phyloP scores from a whole-genome alignment of 1,139 yeast species.

The Sugiyamaella pinicola region DNA sequence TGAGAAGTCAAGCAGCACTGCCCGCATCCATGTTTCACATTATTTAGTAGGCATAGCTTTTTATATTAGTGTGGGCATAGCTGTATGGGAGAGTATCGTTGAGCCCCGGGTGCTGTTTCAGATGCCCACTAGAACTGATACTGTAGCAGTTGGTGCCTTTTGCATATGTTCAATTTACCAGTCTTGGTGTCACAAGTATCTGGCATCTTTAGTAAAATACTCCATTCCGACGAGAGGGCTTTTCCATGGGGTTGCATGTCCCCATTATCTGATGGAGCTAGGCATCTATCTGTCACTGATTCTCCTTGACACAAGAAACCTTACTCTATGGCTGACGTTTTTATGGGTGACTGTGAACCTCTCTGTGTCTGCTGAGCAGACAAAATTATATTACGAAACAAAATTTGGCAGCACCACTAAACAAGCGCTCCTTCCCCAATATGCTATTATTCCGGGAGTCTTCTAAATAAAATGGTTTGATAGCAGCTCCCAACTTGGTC shows the following conservation, averaged over 20 bases:
- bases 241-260: constrained; percentile 60
- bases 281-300: constrained; percentile 51
- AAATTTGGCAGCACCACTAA: constrained; percentile 27
- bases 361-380: constrained; percentile 62
- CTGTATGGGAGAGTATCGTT: background rate
- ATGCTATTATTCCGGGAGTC: constrained; percentile 36
- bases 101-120: background rate
- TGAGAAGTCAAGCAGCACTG: constrained; percentile 48
- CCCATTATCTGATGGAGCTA: constrained; percentile 82
- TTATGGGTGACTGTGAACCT: constrained; percentile 69
- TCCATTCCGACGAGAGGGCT: constrained; percentile 58
- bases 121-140: background rate
- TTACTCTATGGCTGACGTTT: constrained; percentile 32
- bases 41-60: constrained; percentile 73
- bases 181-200: constrained; percentile 56
- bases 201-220: constrained; percentile 67
- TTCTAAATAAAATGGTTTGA: constrained; percentile 17
- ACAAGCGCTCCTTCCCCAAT: constrained; percentile 32
- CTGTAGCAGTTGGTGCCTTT: constrained; percentile 39
- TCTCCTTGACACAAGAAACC: constrained; percentile 17
- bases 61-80: constrained; percentile 50
- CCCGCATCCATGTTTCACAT: constrained; percentile 71
- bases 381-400: constrained; percentile 54
- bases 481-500: background rate
- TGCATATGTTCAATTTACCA: constrained; percentile 57